Evolutionary conservation across 1,139 yeast genomes (phyloP), one percentile per base, ranked within the genome.

Genomic region (Kodamaea arcana): DNA sequence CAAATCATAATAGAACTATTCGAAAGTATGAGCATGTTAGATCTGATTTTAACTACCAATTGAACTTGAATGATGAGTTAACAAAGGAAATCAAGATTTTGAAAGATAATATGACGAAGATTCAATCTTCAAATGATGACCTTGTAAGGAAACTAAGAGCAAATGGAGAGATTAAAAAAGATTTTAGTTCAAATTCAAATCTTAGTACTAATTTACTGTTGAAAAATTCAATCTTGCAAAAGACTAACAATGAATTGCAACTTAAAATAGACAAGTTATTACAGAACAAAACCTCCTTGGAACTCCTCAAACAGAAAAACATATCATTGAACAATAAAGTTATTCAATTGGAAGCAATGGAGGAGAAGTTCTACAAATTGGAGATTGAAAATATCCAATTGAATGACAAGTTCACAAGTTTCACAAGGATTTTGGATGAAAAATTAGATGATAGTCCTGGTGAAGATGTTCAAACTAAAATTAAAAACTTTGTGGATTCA

Each of bases 381-480:
- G 81, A 80, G 44, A 54, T 80, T 29, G 75, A 78, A 42, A 60
- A 77, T 38, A 54, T 77, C 14, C 67, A 69, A 24, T 51, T 79
- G 27, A 68, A 72, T 32, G 58, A 65, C 5, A 70, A 63, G 35
- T 59, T 65, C 37, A 59, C 65, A 27, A 65, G 61, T 18, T 60
- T 61, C 33, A 17, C 31, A 9, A 27, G 29, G 14, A 26, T 35
- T 12, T 12, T 35, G 7, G 35, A 31, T 3, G 30, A 27, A 17
- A 27, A 27, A 17, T 52, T 60, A 33, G 52, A 52, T 18, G 33
- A 41, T 18, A 15, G 9, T 8, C 15, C 28, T 25, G 61, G 59
- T 43, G 45, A 55, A 30, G 39, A 55, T 41, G 39, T 56, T 37
- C 41, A 56, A 29, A 20, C 46, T 0, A 53, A 49, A 17, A 54